Evolutionary conservation across 2,329 filamentous ascomycete species (phyloP), one percentile per base, ranked within the genome.

Genomic region (Pestalotiopsis sp.): DNA sequence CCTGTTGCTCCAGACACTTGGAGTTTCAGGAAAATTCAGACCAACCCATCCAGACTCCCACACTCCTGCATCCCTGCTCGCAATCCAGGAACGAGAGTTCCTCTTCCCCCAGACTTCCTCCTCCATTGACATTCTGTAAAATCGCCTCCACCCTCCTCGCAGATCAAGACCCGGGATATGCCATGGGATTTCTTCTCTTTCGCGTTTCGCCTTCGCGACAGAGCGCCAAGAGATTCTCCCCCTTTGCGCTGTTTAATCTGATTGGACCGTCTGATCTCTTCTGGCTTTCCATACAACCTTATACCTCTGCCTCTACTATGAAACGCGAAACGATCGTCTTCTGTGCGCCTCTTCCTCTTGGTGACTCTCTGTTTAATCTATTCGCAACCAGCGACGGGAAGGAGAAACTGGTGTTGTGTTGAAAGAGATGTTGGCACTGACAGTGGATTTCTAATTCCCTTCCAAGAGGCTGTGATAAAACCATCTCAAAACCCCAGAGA

Each of bases 271-370:
- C 22, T 57, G 7, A 4, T 30, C 10, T 40, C 22, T 38, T 7
- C n/a, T 57, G 24, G 22, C n/a, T 59, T 17, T n/a, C 52, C 24
- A 35, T n/a, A 62, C 39, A 56, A 65, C 62, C 44, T 52, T 20
- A 52, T 52, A 9, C 17, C 44, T n/a, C 44, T 35, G 30, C 30
- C 35, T 65, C 39, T 39, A 58, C 40, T 58, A 35, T 66, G 67
- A 68, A 68, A 68, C 67, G 30, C 58, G 67, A 68, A 68, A 68
- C 67, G 24, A 65, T 35, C 17, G 14, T 14, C 48, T 26, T 56
- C 62, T 22, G 63, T 56, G 48, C 63, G 44, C 44, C 13, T 35
- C 30, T 35, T 35, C 30, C 30, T 52, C 44, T 52, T 52, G 17
- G 6, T 20, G 17, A 52, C 44, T 52, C 44, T 52, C 38, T 55